Percentiles rank a stretch among this genome's conserved stretches.
Conservation (phyloP, 352 stramenopile genomes). For the Discostella stelligera region DNA sequence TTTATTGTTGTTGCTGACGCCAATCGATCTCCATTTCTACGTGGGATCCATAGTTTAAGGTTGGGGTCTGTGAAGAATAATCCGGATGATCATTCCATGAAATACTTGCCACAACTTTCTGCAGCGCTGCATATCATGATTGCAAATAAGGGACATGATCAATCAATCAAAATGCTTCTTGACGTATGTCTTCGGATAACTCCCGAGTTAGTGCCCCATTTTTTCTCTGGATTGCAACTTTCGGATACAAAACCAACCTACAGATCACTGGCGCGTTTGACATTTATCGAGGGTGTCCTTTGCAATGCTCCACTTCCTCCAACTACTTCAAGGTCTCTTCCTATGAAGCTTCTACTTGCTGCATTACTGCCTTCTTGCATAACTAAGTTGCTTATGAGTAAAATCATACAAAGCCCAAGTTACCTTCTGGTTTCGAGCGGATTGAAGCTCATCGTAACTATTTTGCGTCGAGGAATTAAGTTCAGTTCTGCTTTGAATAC, state of each 20-base stretch:
- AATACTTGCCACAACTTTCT: slow-evolving; percentile 42
- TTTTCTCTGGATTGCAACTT: slow-evolving; percentile 52
- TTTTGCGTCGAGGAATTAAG: slow-evolving; percentile 40
- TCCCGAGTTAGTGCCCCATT: slow-evolving; percentile 51
- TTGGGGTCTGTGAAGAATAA: neutral
- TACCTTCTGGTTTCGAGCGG: slow-evolving; percentile 58
- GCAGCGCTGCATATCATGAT: slow-evolving; percentile 35
- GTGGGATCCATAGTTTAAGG: slow-evolving; percentile 10
- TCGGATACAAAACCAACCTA: slow-evolving; percentile 64
- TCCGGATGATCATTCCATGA: slow-evolving; percentile 16
- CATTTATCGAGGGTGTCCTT: slow-evolving; percentile 58
- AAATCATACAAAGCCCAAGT: slow-evolving; percentile 62
- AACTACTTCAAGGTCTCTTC: neutral
- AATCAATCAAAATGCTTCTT: slow-evolving; percentile 47
- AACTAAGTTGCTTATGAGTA: slow-evolving; percentile 53
- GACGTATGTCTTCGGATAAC: slow-evolving; percentile 41
- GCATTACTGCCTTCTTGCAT: slow-evolving; percentile 53
- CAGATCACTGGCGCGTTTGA: slow-evolving; percentile 52
- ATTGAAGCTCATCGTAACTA: slow-evolving; percentile 60
- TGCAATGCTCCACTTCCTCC: slow-evolving; percentile 44
- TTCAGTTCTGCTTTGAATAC: slow-evolving; percentile 18
- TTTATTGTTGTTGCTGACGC: slow-evolving; percentile 56
- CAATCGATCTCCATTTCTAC: slow-evolving; percentile 58
- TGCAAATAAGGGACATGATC: slow-evolving; percentile 15
- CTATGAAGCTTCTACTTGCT: slow-evolving; percentile 1